A percentile compares a stretch with the other conserved stretches of the same genome.
Evolutionary conservation across 2,329 filamentous ascomycete genomes (phyloP).

Genomic region (Magnaporthiopsis incrustans): DNA sequence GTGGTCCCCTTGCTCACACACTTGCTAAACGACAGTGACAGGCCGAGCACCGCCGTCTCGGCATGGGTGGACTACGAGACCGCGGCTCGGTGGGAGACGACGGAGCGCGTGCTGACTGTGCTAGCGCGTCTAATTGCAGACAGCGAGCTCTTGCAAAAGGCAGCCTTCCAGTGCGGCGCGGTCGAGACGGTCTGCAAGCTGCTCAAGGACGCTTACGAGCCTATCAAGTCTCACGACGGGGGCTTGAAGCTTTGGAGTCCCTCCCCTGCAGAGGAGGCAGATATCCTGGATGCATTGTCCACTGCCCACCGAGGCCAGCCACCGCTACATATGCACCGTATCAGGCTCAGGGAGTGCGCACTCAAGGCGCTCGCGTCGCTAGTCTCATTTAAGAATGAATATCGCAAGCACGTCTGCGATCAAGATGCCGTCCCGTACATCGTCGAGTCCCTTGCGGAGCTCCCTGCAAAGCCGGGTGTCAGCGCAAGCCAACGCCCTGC

Average conservation of each 20-base stretch:
- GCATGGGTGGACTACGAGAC: constrained; percentile 28
- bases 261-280: constrained; percentile 8
- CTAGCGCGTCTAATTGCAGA: constrained; percentile 73
- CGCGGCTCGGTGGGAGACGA: constrained; percentile 41
- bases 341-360: constrained; percentile 67
- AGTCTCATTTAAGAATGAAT: constrained; percentile 72
- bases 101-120: constrained; percentile 66
- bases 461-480: constrained; percentile 41
- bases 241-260: constrained; percentile 29
- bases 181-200: constrained; percentile 38
- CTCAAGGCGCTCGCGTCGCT: constrained; percentile 77
- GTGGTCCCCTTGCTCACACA: constrained; percentile 63
- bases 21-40: constrained; percentile 39
- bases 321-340: constrained; percentile 55
- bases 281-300: constrained; percentile 14
- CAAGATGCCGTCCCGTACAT: constrained; percentile 75
- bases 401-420: constrained; percentile 74
- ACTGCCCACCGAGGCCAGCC: constrained; percentile 50
- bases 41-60: not conserved
- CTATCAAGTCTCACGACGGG: constrained; percentile 24
- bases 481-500: not conserved
- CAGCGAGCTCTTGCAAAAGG: constrained; percentile 70
- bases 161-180: constrained; percentile 60
- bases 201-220: constrained; percentile 43
- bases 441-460: constrained; percentile 65